Percentiles rank a stretch among this genome's conserved stretches.
Evolutionary conservation across 1,139 yeast species (phyloP).

Genomic region (Yamadazyma trypodendri): DNA sequence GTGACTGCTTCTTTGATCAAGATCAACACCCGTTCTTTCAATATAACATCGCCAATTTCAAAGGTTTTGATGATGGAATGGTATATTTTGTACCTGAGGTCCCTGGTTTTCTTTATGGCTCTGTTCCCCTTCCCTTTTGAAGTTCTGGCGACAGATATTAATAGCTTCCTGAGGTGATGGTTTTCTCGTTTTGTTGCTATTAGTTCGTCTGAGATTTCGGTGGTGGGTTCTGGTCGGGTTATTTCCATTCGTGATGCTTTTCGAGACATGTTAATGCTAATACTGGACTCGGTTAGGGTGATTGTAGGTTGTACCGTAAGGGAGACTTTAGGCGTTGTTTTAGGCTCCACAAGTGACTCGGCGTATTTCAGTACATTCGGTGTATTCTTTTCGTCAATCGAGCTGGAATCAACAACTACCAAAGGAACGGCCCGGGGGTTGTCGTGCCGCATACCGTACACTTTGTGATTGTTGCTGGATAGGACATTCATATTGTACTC

Average conservation of each 20-base stretch:
- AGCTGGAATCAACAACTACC: too few relatives aligned
- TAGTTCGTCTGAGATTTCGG: constrained; percentile 11
- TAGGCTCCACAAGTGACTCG: too few relatives aligned
- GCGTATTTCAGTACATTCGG: too few relatives aligned
- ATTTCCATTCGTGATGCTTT: too few relatives aligned
- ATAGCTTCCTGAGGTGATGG: constrained; percentile 19
- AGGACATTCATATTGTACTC: too few relatives aligned
- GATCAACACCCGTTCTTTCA: constrained; percentile 66
- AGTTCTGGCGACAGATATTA: constrained; percentile 23
- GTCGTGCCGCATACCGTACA: too few relatives aligned
- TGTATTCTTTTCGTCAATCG: too few relatives aligned
- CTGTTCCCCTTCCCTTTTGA: constrained; percentile 20
- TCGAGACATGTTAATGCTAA: not conserved
- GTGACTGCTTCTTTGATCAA: constrained; percentile 26
- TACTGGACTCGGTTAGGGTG: too few relatives aligned
- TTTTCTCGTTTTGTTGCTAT: constrained; percentile 21
- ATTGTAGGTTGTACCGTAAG: too few relatives aligned
- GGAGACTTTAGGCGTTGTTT: too few relatives aligned
- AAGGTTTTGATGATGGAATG: constrained; percentile 26
- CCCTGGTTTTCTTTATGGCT: constrained; percentile 19
- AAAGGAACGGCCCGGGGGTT: too few relatives aligned
- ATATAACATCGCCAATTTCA: constrained; percentile 59
- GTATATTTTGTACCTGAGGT: constrained; percentile 21
- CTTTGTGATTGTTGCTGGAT: too few relatives aligned
- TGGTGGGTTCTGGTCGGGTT: constrained; percentile 16